Evolutionary conservation across 2,329 filamentous ascomycete species (phyloP).

Genomic region (Westerdykella aurantiaca): DNA sequence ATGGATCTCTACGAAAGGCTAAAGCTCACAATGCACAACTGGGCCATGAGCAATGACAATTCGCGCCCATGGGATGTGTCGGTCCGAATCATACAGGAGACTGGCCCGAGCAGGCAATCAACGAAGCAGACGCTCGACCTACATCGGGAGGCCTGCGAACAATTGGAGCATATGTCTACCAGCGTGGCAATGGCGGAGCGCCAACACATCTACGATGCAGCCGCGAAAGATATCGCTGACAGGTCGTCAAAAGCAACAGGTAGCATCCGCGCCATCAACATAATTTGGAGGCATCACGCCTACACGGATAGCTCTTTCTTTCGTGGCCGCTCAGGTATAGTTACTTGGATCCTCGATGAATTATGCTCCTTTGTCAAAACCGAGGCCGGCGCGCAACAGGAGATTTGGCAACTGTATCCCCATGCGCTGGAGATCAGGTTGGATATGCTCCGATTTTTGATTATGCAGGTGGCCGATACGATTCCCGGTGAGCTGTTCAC

Average conservation of each 20-base stretch:
- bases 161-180: constrained; percentile 57
- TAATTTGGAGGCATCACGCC: constrained; percentile 10
- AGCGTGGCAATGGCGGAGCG: constrained; percentile 55
- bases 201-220: constrained; percentile 58
- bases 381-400: constrained; percentile 6
- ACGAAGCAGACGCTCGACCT: constrained; percentile 57
- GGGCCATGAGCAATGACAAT: constrained; percentile 12
- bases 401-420: neutral
- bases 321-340: constrained; percentile 14
- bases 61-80: constrained; percentile 50
- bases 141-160: constrained; percentile 57
- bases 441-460: constrained; percentile 54
- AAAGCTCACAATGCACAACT: constrained; percentile 11
- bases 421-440: constrained; percentile 37
- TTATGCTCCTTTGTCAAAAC: constrained; percentile 30
- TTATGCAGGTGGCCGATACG: constrained; percentile 56
- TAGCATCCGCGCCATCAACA: constrained; percentile 59
- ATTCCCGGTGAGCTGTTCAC: constrained; percentile 58
- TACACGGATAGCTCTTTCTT: constrained; percentile 19
- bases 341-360: constrained; percentile 36
- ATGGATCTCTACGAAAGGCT: constrained; percentile 22
- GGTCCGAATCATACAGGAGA: constrained; percentile 66
- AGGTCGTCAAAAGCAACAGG: constrained; percentile 62
- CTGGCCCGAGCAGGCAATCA: constrained; percentile 52
- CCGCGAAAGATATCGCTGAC: constrained; percentile 61